Evolutionary conservation across 2,329 filamentous ascomycete species (phyloP).

Genomic region (Sporothrix humicola): DNA sequence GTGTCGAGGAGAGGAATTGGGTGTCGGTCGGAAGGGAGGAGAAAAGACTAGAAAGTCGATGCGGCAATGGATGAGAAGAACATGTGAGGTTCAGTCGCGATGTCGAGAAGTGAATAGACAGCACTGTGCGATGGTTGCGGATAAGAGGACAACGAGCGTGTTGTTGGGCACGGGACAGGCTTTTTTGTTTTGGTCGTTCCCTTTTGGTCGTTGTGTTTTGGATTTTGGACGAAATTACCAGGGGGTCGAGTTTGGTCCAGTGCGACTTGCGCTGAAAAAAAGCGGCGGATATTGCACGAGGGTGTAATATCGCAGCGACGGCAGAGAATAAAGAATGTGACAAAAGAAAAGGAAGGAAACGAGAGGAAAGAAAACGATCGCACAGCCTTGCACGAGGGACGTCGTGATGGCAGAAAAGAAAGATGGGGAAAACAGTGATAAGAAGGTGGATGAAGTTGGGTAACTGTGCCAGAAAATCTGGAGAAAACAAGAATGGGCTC

Average conservation of each 20-base stretch:
- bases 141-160: slow-evolving; percentile 7
- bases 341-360: background rate
- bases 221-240: slow-evolving; percentile 25
- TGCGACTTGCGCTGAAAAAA: slow-evolving; percentile 24
- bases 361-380: background rate
- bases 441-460: slow-evolving; percentile 5
- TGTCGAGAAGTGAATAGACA: slow-evolving; percentile 2
- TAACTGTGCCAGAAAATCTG: slow-evolving; percentile 24
- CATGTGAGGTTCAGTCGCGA: background rate
- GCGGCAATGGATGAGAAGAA: background rate
- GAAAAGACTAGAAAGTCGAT: background rate
- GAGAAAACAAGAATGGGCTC: slow-evolving; percentile 27
- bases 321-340: slow-evolving; percentile 5
- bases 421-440: slow-evolving; percentile 4
- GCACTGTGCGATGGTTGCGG: background rate
- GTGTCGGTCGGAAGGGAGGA: background rate
- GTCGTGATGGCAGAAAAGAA: slow-evolving; percentile 26
- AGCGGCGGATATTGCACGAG: background rate
- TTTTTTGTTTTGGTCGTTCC: slow-evolving; percentile 24
- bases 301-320: background rate
- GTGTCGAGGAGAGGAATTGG: background rate
- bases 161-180: background rate
- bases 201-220: slow-evolving; percentile 23
- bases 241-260: slow-evolving; percentile 27
- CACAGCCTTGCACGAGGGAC: background rate